Conservation (phyloP, 306 rosid species). For the Canavalia gladiata region DNA sequence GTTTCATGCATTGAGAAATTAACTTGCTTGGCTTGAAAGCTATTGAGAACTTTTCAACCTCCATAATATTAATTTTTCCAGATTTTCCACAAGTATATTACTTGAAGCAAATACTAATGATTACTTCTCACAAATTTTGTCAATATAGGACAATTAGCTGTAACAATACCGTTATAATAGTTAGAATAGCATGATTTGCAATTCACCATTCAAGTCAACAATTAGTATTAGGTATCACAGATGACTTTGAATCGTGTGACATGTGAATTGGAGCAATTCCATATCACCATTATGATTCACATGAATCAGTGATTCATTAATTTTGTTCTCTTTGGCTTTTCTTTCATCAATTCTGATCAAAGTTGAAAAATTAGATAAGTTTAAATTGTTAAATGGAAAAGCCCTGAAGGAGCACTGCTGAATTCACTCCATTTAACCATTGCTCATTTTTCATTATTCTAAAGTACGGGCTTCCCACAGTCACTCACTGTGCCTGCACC, state of each 20-base stretch:
- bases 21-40: slow-evolving; percentile 10
- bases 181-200: too few relatives aligned
- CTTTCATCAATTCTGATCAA: background rate
- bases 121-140: slow-evolving; percentile 12
- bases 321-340: background rate
- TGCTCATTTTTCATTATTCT: background rate
- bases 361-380: background rate
- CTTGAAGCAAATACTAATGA: slow-evolving; percentile 24
- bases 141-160: slow-evolving; percentile 3
- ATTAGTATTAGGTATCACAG: too few relatives aligned
- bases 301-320: background rate
- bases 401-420: background rate
- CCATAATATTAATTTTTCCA: background rate
- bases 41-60: slow-evolving; percentile 10
- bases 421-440: background rate
- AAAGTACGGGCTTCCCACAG: background rate
- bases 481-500: background rate
- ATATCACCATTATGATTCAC: background rate
- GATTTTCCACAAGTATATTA: background rate
- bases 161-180: too few relatives aligned
- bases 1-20: slow-evolving; percentile 26
- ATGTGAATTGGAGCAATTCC: background rate
- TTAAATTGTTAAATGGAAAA: background rate
- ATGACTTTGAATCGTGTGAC: too few relatives aligned
- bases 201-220: too few relatives aligned